Evolutionary conservation across 2,329 filamentous ascomycete species (phyloP), one percentile per base, ranked within the genome.

Genomic region (Fusarium tricinctum): DNA sequence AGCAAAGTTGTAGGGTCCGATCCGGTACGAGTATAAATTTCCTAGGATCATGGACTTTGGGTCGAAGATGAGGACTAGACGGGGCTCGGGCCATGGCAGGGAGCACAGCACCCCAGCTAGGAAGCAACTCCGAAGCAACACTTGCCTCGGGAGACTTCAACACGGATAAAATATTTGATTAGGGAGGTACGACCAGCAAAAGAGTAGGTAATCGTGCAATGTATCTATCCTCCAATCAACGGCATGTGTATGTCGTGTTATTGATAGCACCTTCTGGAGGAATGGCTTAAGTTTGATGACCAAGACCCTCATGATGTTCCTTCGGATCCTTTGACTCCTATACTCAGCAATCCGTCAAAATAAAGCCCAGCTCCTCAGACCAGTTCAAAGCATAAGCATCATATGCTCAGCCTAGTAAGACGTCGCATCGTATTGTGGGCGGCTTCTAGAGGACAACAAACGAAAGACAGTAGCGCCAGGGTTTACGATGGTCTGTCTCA

Each of bases 101-200:
- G 67, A 48, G 28, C 28, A 30, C 10, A 10, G 35, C 51, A 64
- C 50, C 64, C 68, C 44, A 61, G 68, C 58, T 66, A 39, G 68
- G 68, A 66, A 71, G 65, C 53, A 58, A 63, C 51, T 71, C 68
- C 68, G 68, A 66, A 40, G 68, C 68, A 69, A 28, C 39, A 32
- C 52, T 44, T 69, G 66, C 66, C 45, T 63, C 66, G 57, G 51
- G 56, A 69, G 63, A 44, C 61, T 63, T 40, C 38, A 58, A 62
- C 51, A 52, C 56, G 53, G 57, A 66, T 63, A 40, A 46, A 51
- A 57, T 47, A 56, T 69, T 47, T 49, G 22, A 63, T 54, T 33
- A 49, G 61, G 55, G 30, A 68, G 57, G 43, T 38, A 40, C 19
- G 30, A 47, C 26, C 38, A 46, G 40, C 47, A 45, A 44, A 58